Evolutionary conservation across 306 rosid species (phyloP).

Genomic region (Clitoria ternatea): DNA sequence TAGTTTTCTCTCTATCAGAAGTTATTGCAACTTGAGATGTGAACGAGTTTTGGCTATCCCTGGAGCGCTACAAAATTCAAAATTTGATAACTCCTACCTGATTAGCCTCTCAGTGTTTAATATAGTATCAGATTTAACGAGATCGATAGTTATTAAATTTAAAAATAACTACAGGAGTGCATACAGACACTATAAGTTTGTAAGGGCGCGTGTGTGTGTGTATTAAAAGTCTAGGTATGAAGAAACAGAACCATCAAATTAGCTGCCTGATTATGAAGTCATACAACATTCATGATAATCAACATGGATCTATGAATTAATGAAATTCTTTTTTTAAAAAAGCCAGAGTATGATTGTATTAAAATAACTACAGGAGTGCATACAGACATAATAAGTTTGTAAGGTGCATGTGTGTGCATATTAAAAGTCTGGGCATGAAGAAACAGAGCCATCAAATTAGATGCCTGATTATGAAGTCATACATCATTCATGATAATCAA

Average conservation of each 20-base stretch:
- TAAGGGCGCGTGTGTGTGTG: background rate
- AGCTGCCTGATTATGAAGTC: background rate
- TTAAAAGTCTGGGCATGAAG: conserved; percentile 7
- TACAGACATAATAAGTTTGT: background rate
- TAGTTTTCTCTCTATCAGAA: conserved; percentile 41
- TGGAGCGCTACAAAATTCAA: conserved; percentile 50
- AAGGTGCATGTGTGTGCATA: background rate
- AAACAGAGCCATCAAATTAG: background rate
- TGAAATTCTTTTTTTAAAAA: conserved; percentile 8
- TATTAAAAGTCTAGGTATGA: conserved; percentile 1
- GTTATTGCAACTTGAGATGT: conserved; percentile 28
- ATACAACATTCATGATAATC: background rate
- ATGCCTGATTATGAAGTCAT: background rate
- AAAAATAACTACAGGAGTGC: background rate
- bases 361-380: background rate
- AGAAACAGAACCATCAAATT: background rate
- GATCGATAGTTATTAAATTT: background rate
- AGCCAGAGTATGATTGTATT: conserved; percentile 2
- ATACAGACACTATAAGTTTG: background rate
- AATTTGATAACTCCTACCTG: background rate
- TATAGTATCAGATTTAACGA: conserved; percentile 1
- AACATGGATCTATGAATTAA: background rate
- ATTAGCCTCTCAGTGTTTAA: conserved; percentile 25
- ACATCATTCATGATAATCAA: background rate
- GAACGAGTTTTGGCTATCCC: conserved; percentile 39